A percentile compares a stretch with the other conserved stretches of the same genome.
phyloP scores from a whole-genome alignment of 257 asterid genomes.

The Capsicum pubescens region DNA sequence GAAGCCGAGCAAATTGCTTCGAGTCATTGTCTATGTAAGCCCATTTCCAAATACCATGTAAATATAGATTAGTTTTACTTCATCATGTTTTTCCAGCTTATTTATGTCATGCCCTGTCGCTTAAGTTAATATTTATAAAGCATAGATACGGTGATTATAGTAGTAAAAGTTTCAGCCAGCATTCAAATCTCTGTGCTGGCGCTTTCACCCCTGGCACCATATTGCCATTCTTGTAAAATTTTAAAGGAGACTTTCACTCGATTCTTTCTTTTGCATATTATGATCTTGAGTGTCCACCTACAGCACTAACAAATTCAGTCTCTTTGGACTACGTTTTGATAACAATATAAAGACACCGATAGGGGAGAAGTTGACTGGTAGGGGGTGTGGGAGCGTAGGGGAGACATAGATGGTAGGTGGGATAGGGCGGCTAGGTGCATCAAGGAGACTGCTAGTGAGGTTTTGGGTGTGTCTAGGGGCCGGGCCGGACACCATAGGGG shows the following conservation, averaged over 20 bases:
- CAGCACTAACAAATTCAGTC: neutral
- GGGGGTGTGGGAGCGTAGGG: too few species aligned
- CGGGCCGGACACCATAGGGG: too few species aligned
- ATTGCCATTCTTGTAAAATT: neutral
- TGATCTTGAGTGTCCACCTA: neutral
- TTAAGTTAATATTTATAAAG: neutral
- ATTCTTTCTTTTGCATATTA: slow-evolving; percentile 2
- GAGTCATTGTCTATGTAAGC: neutral
- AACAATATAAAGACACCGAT: neutral
- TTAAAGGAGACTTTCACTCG: neutral
- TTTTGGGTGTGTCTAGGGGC: too few species aligned
- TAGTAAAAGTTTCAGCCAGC: slow-evolving; percentile 4
- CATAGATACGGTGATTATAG: neutral
- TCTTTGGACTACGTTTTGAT: neutral
- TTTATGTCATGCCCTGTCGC: neutral
- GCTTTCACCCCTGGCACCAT: neutral
- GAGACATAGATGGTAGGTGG: too few species aligned
- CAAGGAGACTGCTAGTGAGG: too few species aligned
- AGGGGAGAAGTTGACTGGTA: too few species aligned
- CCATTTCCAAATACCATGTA: neutral
- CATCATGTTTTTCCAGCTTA: slow-evolving; percentile 1
- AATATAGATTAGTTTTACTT: neutral
- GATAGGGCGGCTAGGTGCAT: too few species aligned
- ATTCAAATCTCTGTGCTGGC: neutral
- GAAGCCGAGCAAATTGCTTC: neutral